Evolutionary conservation across 768 basidiomycete genomes (phyloP), one percentile per base, ranked within the genome.

Genomic region (Collybiopsis confluens): DNA sequence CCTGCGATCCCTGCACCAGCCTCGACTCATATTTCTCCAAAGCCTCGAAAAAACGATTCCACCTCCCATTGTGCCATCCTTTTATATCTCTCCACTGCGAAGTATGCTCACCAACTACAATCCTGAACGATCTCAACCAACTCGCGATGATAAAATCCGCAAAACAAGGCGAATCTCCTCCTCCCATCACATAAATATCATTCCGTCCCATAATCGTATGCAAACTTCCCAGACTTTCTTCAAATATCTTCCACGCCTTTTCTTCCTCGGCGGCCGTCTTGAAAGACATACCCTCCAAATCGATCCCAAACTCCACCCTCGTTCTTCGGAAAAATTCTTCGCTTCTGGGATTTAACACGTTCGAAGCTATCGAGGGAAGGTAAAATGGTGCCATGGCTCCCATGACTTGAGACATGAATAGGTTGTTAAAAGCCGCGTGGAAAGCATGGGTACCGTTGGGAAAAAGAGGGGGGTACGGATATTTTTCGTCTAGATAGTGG

Each of bases 401-500:
- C 10, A 45, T 23, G 26, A 41, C 33, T 33, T 21, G 23, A 2
- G 18, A 16, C 21, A 21, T 20, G 21, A 52, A 42, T 33, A 43
- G 18, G 20, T 52, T 44, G 28, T 52, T n/a, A 57, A 65, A 63
- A 7, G 58, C 56, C 3, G 46, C 41, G 27, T 64, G 61, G n/a
- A 74, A 59, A 15, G 68, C 62, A 35, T 59, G 61, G 1, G 68
- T 67, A 21, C 70, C 68, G 7, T 52, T 30, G 1, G 64, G 67
- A 47, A 73, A 42, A 7, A 75, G 59, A 6, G 46, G 54, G 3
- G 66, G 69, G 1, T 66, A 64, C 0, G 74, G 71, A 60, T 73
- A 77, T 4, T 62, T 62, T 1, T 66, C 59, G 49, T 77, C 75
- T 47, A 77, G 63, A 58, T 77, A 75, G 9, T 62, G 50, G 1